phyloP scores from a whole-genome alignment of 192 early-diverging fungal species.

The Linnemannia elongata region DNA sequence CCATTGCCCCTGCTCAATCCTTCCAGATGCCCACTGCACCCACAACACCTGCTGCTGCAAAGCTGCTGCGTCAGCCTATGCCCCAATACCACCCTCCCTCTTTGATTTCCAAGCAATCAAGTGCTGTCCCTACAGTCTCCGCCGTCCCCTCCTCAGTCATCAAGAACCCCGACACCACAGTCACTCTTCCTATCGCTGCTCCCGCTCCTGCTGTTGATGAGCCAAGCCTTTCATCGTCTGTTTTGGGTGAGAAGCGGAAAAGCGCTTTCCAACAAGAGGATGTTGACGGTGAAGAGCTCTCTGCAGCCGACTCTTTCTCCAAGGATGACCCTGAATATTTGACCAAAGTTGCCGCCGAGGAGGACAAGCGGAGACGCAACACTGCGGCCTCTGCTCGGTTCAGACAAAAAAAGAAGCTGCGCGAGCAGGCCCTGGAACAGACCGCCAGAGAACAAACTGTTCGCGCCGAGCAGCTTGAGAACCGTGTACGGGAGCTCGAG shows the following conservation, averaged over 20 bases:
- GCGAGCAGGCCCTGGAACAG: constrained; percentile 88
- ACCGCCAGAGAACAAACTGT: constrained; percentile 82
- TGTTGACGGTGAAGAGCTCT: constrained; percentile 8
- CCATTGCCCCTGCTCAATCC: constrained; percentile 2
- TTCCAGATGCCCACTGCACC: constrained; percentile 18
- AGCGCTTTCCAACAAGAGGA: not conserved
- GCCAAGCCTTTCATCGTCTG: not conserved
- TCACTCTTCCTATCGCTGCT: not conserved
- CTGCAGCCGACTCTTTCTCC: constrained; percentile 30
- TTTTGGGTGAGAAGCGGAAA: not conserved
- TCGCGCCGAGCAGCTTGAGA: constrained; percentile 80
- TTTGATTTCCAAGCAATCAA: not conserved
- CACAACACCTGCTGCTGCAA: constrained; percentile 43
- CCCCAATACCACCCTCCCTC: constrained; percentile 18
- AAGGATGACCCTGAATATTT: constrained; percentile 39
- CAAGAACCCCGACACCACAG: not conserved
- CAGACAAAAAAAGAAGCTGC: constrained; percentile 94
- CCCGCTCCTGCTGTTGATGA: not conserved
- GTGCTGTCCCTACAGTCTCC: constrained; percentile 11
- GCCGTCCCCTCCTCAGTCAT: not conserved
- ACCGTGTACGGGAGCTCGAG: constrained; percentile 85
- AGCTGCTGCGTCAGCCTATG: constrained; percentile 36
- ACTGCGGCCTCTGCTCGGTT: constrained; percentile 96
- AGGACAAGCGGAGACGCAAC: constrained; percentile 95
- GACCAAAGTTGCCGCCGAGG: constrained; percentile 65